Evolutionary conservation across 139 green algal genomes (phyloP), one percentile per base, ranked within the genome.

Genomic region (Chlorella sp.): DNA sequence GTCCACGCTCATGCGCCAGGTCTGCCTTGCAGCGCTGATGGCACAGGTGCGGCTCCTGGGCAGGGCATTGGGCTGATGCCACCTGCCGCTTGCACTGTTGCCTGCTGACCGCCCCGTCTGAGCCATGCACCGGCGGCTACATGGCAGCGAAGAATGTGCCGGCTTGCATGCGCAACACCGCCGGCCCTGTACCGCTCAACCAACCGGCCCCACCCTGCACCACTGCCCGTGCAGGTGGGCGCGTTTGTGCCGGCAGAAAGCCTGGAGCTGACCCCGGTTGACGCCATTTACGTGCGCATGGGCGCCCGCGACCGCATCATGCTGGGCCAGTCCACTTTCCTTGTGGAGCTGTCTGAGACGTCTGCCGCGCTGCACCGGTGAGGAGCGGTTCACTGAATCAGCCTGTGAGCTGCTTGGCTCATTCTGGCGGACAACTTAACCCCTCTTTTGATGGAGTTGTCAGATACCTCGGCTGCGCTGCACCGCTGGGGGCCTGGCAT

Each of bases 241-340:
- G 95, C 95, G 1, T 96, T 92, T 79, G 96, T 99, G 28, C 97
- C 97, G 1, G 97, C 97, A 0, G 86, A 94, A 56, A 89, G 81
- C 20, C 88, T 99, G 63, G 70, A 81, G 67, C 81, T 98, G 38
- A 94, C 93, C 23, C 94, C 96, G 20, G 91, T 93, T 13, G 97
- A 99, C 87, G 92, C 94, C 15, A 87, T 98, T 36, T 99, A 98
- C 88, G 96, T 99, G 87, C 94, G 97, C 85, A 99, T 99, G 96
- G 97, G 97, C 25, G 96, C 96, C 30, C 87, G 88, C 16, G 97
- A 99, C 88, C 84, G 93, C 84, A 97, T 99, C 91, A 93, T 99
- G 91, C 88, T 92, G 1, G 96, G 95, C 21, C 96, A 99, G 92
- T 96, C 91, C 67, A 99, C 97, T 12, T 99, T 99, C 83, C 94